Conservation (phyloP, 140 eudicot genomes). For the Cichorium intybus region DNA sequence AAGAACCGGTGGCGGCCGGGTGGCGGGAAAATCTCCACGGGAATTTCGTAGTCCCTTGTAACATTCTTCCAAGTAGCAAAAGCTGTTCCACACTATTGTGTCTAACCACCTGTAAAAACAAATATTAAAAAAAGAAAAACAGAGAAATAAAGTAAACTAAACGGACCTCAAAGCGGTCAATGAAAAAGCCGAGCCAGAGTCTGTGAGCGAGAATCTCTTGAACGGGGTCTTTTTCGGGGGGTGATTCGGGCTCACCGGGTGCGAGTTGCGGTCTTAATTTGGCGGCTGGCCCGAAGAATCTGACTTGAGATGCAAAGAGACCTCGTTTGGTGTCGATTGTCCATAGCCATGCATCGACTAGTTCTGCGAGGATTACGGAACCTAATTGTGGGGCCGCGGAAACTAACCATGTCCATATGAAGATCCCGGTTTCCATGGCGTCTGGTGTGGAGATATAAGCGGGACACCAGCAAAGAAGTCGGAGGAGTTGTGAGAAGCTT, state of each 20-base stretch:
- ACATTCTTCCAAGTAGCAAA: constrained; percentile 86
- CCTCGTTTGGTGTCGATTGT: constrained; percentile 96
- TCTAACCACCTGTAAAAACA: constrained; percentile 62
- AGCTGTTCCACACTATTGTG: constrained; percentile 93
- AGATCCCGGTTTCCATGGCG: constrained; percentile 98
- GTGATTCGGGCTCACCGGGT: constrained; percentile 88
- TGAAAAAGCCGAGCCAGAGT: constrained; percentile 95
- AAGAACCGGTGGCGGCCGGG: constrained; percentile 95
- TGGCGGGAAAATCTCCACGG: constrained; percentile 97
- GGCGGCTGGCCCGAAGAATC: constrained; percentile 91
- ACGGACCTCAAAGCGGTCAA: constrained; percentile 94
- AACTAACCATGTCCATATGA: constrained; percentile 98
- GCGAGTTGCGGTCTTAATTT: constrained; percentile 89
- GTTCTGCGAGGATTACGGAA: constrained; percentile 90
- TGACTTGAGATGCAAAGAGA: constrained; percentile 86
- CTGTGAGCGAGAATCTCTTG: constrained; percentile 95
- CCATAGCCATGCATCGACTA: constrained; percentile 99
- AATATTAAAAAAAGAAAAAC: not conserved
- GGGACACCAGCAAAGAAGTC: constrained; percentile 99
- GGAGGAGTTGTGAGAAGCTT: constrained; percentile 93
- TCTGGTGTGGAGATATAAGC: constrained; percentile 91
- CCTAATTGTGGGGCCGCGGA: constrained; percentile 97
- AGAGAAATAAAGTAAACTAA: not conserved
- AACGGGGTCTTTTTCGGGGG: constrained; percentile 89
- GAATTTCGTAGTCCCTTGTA: constrained; percentile 85